Base-by-base conservation (phyloP, 2,329 filamentous ascomycete genomes). In the Xylariaceae sp. region DNA sequence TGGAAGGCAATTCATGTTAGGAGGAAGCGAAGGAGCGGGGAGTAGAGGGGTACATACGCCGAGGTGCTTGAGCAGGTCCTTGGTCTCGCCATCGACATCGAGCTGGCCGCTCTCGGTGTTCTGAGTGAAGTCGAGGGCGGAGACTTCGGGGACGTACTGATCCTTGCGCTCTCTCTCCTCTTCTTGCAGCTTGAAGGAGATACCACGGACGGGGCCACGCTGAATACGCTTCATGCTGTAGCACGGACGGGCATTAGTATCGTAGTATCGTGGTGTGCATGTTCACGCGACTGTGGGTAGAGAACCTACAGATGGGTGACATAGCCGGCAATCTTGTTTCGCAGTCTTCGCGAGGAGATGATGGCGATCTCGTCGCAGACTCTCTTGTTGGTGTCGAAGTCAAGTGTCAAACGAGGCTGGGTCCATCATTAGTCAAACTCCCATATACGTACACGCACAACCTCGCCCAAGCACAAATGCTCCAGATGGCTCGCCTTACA, bases 121-220 rank as follows among this genome's bases (percentile, higher is more conserved):
- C 79, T 95, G 88, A 65, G 84, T 82, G 77, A 96, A 94, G 80
- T 98, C 92, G 67, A 98, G 85, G 65, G 92, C 92, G 47, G 94
- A 98, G 60, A 98, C 79, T 76, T 98, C 92, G 65, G 92, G 92
- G 55, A 98, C 92, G 78, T 96, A 98, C 79, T 98, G 92, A 78
- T 98, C 92, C 86, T 98, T 98, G 70, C 92, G 85, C 78, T 98
- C 92, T 81, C 92, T 88, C 84, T 98, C 92, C 79, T 98, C 92
- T 78, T 98, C 92, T 77, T 98, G 92, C 48, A 98, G 87, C 83
- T 98, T 98, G 89, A 98, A 98, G 72, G 94, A 98, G 75, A 98
- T 98, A 78, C 92, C 92, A 63, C 92, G 94, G 72, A 98, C 92
- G 55, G 92, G 92, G 55, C 92, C 92, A 70, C 92, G 88, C 80